These are phyloP conservation scores for Penicillium psychrosexuale DNA, from an alignment of 2,329 filamentous ascomycete species.

Conservation along the genomic window DNA sequence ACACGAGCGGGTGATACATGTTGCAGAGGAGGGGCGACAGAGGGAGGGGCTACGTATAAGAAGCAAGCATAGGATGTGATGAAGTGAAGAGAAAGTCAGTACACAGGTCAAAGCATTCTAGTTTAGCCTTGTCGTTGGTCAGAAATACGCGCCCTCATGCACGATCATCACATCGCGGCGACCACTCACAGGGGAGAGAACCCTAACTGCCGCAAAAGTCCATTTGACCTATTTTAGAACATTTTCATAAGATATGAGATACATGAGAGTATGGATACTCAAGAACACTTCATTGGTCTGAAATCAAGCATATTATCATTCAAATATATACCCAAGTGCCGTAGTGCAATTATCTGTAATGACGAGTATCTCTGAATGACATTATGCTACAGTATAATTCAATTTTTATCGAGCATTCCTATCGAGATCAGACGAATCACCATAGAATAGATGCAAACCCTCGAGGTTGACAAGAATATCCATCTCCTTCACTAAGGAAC, in stretches of 20 bases:
- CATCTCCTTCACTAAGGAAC: not conserved
- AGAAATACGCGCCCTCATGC: conserved; percentile 29
- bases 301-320: not conserved
- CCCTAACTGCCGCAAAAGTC: not conserved
- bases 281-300: not conserved
- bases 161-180: conserved; percentile 21
- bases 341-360: not conserved
- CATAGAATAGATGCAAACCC: too few species aligned
- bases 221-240: not conserved
- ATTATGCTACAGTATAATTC: too few species aligned
- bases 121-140: conserved; percentile 25
- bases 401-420: not conserved
- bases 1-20: conserved; percentile 22
- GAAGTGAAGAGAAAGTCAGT: conserved; percentile 20
- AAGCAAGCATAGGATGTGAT: conserved; percentile 28
- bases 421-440: too few species aligned
- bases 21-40: conserved; percentile 18
- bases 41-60: conserved; percentile 20
- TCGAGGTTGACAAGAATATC: not conserved
- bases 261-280: too few species aligned
- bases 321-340: too few species aligned
- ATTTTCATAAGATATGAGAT: not conserved
- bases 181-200: conserved; percentile 15
- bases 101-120: not conserved
- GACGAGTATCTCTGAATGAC: not conserved